These are phyloP conservation scores for Endocarpon pusillum DNA, from an alignment of 495 filamentous ascomycete genomes.

Conservation along the genomic window DNA sequence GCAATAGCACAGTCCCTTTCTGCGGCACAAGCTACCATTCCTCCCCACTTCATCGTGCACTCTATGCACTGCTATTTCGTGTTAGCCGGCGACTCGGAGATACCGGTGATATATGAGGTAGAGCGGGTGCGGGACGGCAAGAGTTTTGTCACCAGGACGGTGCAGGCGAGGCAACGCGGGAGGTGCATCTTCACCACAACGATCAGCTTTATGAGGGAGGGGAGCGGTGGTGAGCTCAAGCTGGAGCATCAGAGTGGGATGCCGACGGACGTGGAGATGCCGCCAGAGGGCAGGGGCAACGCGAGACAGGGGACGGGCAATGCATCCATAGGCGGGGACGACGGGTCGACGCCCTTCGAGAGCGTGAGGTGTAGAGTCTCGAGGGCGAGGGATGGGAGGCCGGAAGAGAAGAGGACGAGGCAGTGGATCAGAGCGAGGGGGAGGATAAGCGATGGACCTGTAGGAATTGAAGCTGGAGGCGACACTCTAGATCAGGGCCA, in stretches of 20 bases:
- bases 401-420: conserved; percentile 50
- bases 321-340: conserved; percentile 6
- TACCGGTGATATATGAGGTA: conserved; percentile 84
- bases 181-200: conserved; percentile 89
- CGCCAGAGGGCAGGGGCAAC: conserved; percentile 15
- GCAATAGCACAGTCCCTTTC: conserved; percentile 85
- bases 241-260: conserved; percentile 44
- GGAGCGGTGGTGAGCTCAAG: conserved; percentile 41
- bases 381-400: conserved; percentile 8
- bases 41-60: conserved; percentile 55
- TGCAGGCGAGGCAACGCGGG: conserved; percentile 83
- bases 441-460: conserved; percentile 25
- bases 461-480: background rate
- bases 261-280: conserved; percentile 28
- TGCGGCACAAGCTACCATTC: conserved; percentile 76
- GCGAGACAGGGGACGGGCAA: no score
- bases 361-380: background rate
- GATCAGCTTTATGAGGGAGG: conserved; percentile 64
- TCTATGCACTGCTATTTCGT: conserved; percentile 99
- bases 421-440: conserved; percentile 71
- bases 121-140: conserved; percentile 82
- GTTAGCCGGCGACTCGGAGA: conserved; percentile 64
- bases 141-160: conserved; percentile 83
- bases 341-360: background rate
- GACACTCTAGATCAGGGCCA: no score